Evolutionary conservation across 2,329 filamentous ascomycete genomes (phyloP).

Genomic region (Fusarium citri): DNA sequence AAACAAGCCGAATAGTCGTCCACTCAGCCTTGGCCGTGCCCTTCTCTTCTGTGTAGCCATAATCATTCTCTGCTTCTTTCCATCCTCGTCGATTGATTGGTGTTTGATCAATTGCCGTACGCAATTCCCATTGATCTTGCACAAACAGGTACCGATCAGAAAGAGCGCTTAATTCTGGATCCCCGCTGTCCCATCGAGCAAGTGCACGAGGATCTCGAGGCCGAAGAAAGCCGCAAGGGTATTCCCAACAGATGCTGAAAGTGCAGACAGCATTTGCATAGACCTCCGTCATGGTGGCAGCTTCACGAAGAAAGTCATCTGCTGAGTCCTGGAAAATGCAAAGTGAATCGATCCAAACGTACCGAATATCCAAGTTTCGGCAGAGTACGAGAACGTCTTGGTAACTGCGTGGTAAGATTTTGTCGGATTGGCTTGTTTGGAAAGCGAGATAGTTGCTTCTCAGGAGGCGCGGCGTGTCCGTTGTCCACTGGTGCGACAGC

Average conservation of each 20-base stretch:
- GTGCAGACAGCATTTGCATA: conserved; percentile 8
- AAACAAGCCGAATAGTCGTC: conserved; percentile 2
- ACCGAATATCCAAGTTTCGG: not conserved
- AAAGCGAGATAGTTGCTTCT: rapidly evolving
- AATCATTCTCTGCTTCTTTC: not conserved
- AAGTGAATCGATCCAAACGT: conserved; percentile 4
- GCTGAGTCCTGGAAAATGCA: conserved; percentile 5
- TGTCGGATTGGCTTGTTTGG: not conserved
- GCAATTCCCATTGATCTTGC: not conserved
- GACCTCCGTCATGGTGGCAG: not conserved
- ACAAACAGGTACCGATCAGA: not conserved
- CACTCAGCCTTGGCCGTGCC: not conserved
- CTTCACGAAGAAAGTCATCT: not conserved
- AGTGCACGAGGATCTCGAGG: not conserved
- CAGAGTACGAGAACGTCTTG: not conserved
- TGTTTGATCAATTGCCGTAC: not conserved
- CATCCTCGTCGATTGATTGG: conserved; percentile 3
- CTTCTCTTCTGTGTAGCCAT: not conserved
- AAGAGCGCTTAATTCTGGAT: rapidly evolving
- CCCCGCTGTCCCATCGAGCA: not conserved
- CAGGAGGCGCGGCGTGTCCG: rapidly evolving
- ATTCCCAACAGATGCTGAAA: not conserved
- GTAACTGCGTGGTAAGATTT: not conserved
- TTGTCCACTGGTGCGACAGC: not conserved
- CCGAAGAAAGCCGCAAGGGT: not conserved